These are phyloP conservation scores for Penicillium sp. DNA, from an alignment of 2,329 filamentous ascomycete genomes.

Conservation along the genomic window DNA sequence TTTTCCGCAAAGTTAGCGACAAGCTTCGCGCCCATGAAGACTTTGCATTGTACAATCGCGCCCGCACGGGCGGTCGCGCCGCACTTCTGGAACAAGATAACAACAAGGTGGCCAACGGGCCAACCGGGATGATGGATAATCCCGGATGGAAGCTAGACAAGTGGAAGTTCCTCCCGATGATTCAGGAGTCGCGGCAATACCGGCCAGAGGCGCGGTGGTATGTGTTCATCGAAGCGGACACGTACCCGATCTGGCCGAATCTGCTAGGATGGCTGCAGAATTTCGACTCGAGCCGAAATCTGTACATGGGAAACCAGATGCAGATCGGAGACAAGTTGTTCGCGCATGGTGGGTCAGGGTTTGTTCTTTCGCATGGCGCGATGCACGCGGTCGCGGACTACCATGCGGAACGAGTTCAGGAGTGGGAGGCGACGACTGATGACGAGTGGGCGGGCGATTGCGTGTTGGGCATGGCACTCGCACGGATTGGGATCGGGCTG, in stretches of 20 bases:
- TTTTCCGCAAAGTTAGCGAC: conserved; percentile 40
- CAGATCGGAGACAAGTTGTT: conserved; percentile 43
- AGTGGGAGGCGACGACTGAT: conserved; percentile 41
- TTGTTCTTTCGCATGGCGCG: conserved; percentile 45
- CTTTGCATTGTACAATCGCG: conserved; percentile 36
- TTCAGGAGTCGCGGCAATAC: conserved; percentile 43
- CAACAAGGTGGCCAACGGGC: conserved; percentile 28
- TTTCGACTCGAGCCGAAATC: conserved; percentile 41
- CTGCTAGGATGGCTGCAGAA: conserved; percentile 47
- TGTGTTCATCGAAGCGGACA: conserved; percentile 53
- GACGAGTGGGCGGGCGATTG: conserved; percentile 44
- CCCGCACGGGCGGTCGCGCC: conserved; percentile 36
- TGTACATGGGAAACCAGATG: conserved; percentile 50
- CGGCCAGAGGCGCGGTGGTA: conserved; percentile 50
- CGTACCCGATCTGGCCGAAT: conserved; percentile 49
- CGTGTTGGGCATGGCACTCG: conserved; percentile 41
- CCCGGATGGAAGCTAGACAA: conserved; percentile 48
- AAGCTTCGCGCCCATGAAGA: conserved; percentile 12
- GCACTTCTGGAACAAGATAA: conserved; percentile 27
- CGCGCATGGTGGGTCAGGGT: conserved; percentile 47
- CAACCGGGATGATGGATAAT: conserved; percentile 34
- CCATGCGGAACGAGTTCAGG: conserved; percentile 34
- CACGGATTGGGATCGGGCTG: conserved; percentile 38
- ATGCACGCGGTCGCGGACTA: conserved; percentile 40
- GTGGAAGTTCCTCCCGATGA: conserved; percentile 52